phyloP scores from a whole-genome alignment of 2,329 filamentous ascomycete genomes.

The Cladobotryum mycophilum region DNA sequence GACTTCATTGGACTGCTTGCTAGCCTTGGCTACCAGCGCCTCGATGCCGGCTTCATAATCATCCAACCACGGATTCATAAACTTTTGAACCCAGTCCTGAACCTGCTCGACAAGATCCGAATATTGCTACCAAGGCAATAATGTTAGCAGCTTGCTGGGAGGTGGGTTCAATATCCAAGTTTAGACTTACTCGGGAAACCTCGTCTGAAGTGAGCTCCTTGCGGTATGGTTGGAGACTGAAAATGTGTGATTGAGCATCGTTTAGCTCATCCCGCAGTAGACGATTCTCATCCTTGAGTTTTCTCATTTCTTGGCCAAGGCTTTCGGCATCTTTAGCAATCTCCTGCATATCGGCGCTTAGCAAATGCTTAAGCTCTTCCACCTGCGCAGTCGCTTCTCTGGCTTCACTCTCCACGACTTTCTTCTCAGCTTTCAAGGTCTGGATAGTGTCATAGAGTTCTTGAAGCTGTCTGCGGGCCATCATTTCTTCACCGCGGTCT shows the following conservation, averaged over 20 bases:
- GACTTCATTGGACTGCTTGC: constrained; percentile 20
- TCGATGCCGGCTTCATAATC: constrained; percentile 20
- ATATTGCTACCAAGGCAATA: constrained; percentile 18
- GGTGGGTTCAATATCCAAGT: not conserved
- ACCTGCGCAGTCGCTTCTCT: constrained; percentile 20
- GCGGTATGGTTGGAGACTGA: constrained; percentile 35
- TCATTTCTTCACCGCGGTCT: not conserved
- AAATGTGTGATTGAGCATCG: constrained; percentile 34
- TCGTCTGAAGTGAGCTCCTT: constrained; percentile 32
- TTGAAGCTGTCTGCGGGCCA: constrained; percentile 6
- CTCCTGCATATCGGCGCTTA: constrained; percentile 18
- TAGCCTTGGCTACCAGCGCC: constrained; percentile 14
- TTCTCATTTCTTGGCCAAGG: constrained; percentile 16
- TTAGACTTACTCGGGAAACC: constrained; percentile 26
- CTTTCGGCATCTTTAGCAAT: constrained; percentile 19
- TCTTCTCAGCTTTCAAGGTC: constrained; percentile 19
- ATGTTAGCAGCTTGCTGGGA: constrained; percentile 16
- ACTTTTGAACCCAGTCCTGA: constrained; percentile 30
- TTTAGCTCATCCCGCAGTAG: constrained; percentile 25
- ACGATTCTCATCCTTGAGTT: constrained; percentile 22
- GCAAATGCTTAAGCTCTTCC: constrained; percentile 19
- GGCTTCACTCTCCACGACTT: constrained; percentile 26
- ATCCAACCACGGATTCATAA: constrained; percentile 27
- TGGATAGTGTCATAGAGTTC: constrained; percentile 14
- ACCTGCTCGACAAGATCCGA: constrained; percentile 28